phyloP scores from a whole-genome alignment of 2,329 filamentous ascomycete genomes.

The Colletotrichum tamarilloi region DNA sequence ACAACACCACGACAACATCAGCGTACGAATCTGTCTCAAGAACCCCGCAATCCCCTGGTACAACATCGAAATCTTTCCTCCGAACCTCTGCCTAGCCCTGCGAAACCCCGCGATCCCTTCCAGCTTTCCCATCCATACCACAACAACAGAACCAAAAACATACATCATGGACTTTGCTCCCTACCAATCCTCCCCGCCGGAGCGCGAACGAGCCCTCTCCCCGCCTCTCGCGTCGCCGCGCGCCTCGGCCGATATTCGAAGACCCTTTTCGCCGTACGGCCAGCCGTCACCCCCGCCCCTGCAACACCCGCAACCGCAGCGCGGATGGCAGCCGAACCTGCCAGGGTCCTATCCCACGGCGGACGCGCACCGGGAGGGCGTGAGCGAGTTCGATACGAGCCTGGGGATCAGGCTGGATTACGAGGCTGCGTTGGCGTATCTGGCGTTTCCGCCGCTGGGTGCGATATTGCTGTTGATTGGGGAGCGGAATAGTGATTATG shows the following conservation, averaged over 20 bases:
- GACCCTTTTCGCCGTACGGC: constrained; percentile 62
- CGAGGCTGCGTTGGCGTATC: constrained; percentile 90
- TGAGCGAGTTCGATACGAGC: constrained; percentile 91
- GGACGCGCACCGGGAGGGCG: constrained; percentile 61
- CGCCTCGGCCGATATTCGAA: constrained; percentile 65
- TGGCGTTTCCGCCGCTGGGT: constrained; percentile 85
- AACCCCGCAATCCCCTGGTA: neutral
- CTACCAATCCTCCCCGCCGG: constrained; percentile 92
- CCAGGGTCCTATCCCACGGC: constrained; percentile 51
- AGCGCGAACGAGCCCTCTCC: constrained; percentile 83
- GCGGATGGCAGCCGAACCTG: constrained; percentile 57
- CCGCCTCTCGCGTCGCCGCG: constrained; percentile 70
- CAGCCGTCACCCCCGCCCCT: constrained; percentile 56
- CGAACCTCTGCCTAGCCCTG: neutral
- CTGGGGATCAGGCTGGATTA: constrained; percentile 87
- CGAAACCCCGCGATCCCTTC: neutral
- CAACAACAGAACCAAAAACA: neutral
- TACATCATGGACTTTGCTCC: constrained; percentile 89
- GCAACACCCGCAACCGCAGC: constrained; percentile 68
- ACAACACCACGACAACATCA: constrained; percentile 1
- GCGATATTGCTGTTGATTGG: constrained; percentile 85
- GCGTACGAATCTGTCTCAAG: neutral
- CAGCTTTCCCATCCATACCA: neutral
- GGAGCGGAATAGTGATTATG: constrained; percentile 97
- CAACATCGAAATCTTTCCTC: neutral